phyloP scores from a whole-genome alignment of 2,329 filamentous ascomycete genomes.

The Pestalotiopsis sp. region DNA sequence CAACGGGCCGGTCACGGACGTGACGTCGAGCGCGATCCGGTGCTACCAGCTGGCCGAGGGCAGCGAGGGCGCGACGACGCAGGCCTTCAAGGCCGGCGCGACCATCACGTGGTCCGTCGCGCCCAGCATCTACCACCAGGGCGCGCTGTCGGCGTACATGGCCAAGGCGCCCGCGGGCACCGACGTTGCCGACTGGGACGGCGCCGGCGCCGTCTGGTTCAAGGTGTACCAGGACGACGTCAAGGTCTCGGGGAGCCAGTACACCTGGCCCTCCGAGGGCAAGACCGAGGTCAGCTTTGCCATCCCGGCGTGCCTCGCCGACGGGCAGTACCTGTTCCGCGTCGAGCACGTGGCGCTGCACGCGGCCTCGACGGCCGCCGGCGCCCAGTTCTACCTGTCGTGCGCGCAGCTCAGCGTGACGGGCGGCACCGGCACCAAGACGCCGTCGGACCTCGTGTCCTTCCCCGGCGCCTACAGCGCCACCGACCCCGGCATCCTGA shows the following conservation, averaged over 20 bases:
- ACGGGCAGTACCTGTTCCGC: constrained; percentile 40
- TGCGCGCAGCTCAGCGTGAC: constrained; percentile 35
- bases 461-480: constrained; percentile 41
- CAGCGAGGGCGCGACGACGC: constrained; percentile 36
- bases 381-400: constrained; percentile 38
- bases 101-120: constrained; percentile 41
- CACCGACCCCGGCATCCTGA: constrained; percentile 41
- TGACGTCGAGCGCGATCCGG: constrained; percentile 48
- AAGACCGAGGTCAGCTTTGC: constrained; percentile 28
- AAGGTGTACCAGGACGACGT: constrained; percentile 44
- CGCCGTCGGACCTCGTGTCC: constrained; percentile 35
- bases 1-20: constrained; percentile 47
- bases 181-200: constrained; percentile 38
- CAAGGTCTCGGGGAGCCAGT: constrained; percentile 28
- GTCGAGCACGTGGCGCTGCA: constrained; percentile 39
- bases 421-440: constrained; percentile 30
- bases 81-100: constrained; percentile 38
- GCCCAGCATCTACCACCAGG: constrained; percentile 40
- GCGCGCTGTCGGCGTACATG: constrained; percentile 41
- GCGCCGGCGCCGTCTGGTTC: constrained; percentile 41
- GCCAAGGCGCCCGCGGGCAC: constrained; percentile 39
- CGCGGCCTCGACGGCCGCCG: constrained; percentile 28
- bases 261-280: constrained; percentile 39
- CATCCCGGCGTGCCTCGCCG: constrained; percentile 33
- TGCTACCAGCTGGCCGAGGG: constrained; percentile 49